Base-by-base conservation (phyloP, 2,329 filamentous ascomycete genomes). In the Xylaria polymorpha region DNA sequence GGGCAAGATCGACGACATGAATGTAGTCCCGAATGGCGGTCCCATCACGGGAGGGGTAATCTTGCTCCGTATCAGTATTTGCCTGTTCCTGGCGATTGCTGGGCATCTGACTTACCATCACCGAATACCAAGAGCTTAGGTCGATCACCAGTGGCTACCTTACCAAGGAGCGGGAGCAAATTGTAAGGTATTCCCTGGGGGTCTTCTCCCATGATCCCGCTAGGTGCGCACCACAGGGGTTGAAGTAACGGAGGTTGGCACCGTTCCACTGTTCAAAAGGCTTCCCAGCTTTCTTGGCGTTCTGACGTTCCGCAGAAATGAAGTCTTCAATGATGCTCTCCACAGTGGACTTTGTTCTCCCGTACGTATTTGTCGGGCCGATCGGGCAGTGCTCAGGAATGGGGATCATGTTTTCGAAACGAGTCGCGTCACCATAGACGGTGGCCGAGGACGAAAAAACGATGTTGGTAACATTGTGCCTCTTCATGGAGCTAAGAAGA, bases 371-470 rank as follows among this genome's bases (percentile, higher is more conserved):
- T 74, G 96, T 99, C 15, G 96, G 94, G 61, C 94, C 95, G 72
- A 97, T 93, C 69, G 97, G 96, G 87, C 96, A 99, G 82, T 93
- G 86, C 85, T 99, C 96, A 61, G 96, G 96, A 78, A 99, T 99
- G 73, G 96, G 96, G 74, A 99, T 99, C 96, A 99, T 99, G 87
- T 97, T 92, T 75, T 92, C 90, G 84, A 98, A 93, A 79, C 94
- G 92, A 55, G 96, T 98, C 63, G 95, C 96, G 82, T 99, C 97
- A 79, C 96, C 96, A 82, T 99, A 99, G 74, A 99, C 96, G 75
- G 97, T 99, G 41, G 96, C 96, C 1, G 94, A 98, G 71, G 94
- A 98, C 70, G 95, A 98, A 85, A 99, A 99, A 83, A 99, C 96
- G 77, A 99, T 96, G 86, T 97, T 98, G 83, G 89, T 89, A 75